Conservation (phyloP, 2,329 filamentous ascomycete genomes). For the Penicillium sp. region DNA sequence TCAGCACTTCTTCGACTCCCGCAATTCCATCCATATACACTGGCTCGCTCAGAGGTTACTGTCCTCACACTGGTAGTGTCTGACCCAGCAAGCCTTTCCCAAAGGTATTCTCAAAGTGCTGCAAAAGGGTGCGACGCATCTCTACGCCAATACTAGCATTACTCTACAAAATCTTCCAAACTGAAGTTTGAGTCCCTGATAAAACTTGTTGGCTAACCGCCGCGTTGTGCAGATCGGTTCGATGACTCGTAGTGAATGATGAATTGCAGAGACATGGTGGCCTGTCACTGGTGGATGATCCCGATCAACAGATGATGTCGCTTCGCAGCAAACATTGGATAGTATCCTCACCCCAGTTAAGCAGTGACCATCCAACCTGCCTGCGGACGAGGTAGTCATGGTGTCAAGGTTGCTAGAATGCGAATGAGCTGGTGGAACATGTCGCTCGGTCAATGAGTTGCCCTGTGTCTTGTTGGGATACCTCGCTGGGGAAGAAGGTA, state of each 20-base stretch:
- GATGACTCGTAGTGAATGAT: slow-evolving; percentile 49
- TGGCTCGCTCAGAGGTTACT: slow-evolving; percentile 30
- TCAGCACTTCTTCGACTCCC: slow-evolving; percentile 7
- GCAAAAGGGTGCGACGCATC: slow-evolving; percentile 40
- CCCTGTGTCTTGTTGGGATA: slow-evolving; percentile 47
- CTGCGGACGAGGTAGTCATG: slow-evolving; percentile 48
- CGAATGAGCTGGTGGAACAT: no score
- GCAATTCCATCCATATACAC: slow-evolving; percentile 32
- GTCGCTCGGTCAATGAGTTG: no score
- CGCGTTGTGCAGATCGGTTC: slow-evolving; percentile 46
- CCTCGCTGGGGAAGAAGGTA: slow-evolving; percentile 49
- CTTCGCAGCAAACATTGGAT: not conserved
- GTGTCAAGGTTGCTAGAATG: slow-evolving; percentile 49
- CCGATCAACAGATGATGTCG: not conserved
- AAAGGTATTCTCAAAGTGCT: slow-evolving; percentile 42
- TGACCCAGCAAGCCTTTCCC: slow-evolving; percentile 34
- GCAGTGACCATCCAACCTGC: slow-evolving; percentile 43
- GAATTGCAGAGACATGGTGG: slow-evolving; percentile 35
- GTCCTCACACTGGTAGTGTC: slow-evolving; percentile 31
- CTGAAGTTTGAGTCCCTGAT: slow-evolving; percentile 34
- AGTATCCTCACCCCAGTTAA: slow-evolving; percentile 12
- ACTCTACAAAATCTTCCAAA: slow-evolving; percentile 42
- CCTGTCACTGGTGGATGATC: slow-evolving; percentile 39
- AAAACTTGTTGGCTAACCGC: slow-evolving; percentile 46
- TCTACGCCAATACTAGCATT: slow-evolving; percentile 52